Evolutionary conservation across 176 grass and related monocot genomes (phyloP).

Genomic region (Pontederia crassipes): DNA sequence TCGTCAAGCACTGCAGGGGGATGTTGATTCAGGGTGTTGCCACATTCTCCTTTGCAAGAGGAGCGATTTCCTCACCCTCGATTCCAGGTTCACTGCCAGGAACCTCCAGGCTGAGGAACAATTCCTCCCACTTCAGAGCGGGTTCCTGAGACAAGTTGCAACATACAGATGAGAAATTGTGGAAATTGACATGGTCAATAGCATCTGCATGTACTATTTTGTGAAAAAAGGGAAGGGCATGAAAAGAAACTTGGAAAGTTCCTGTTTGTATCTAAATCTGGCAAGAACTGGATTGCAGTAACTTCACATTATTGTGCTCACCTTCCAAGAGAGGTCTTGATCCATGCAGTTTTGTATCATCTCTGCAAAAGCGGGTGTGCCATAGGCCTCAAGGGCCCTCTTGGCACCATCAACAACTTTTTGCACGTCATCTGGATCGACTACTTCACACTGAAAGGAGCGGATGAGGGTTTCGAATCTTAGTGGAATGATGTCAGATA

Average conservation of each 20-base stretch:
- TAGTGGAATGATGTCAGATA: background rate
- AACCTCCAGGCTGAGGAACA: conserved; percentile 42
- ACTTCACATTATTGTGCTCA: conserved; percentile 3
- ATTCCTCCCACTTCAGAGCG: conserved; percentile 71
- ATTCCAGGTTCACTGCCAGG: conserved; percentile 49
- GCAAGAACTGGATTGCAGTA: no score
- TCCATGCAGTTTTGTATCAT: conserved; percentile 93
- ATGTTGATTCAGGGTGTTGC: conserved; percentile 50
- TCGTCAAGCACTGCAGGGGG: no score
- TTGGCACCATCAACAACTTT: conserved; percentile 59
- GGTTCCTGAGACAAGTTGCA: conserved; percentile 36
- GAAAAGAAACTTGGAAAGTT: background rate
- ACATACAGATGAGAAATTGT: background rate
- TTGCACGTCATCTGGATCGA: conserved; percentile 46
- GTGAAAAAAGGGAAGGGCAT: background rate
- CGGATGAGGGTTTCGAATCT: background rate
- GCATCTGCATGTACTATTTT: background rate
- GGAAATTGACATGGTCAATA: background rate
- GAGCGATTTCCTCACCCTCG: conserved; percentile 64
- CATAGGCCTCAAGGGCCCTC: conserved; percentile 47
- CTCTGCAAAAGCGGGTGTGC: conserved; percentile 39
- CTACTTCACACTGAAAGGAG: conserved; percentile 39
- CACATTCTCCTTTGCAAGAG: conserved; percentile 75
- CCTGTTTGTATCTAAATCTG: no score
- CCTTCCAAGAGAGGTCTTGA: conserved; percentile 96